Evolutionary conservation across 2,329 filamentous ascomycete genomes (phyloP).

Genomic region (Epichloe sibirici): DNA sequence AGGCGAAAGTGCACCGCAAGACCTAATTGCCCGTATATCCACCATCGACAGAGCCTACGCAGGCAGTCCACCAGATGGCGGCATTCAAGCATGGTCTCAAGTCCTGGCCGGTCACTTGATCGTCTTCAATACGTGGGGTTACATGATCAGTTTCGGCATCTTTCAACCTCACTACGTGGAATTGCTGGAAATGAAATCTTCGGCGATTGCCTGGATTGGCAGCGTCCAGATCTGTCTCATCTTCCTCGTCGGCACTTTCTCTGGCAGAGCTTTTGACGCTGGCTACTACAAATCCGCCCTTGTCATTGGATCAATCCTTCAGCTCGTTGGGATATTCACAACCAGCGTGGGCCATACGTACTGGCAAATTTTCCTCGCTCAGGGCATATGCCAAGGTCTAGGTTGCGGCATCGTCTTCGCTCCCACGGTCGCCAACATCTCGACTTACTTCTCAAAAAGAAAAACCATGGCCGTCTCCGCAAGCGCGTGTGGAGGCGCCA

Average conservation of each 20-base stretch:
- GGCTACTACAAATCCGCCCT: constrained; percentile 26
- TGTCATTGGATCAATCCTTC: constrained; percentile 25
- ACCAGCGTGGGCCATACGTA: constrained; percentile 30
- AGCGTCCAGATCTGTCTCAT: constrained; percentile 33
- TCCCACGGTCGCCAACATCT: constrained; percentile 39
- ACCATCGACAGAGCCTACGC: constrained; percentile 4
- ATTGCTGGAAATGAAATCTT: constrained; percentile 18
- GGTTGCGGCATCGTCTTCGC: constrained; percentile 43
- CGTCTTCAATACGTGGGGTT: constrained; percentile 26
- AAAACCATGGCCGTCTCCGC: constrained; percentile 48
- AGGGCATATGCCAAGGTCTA: constrained; percentile 45
- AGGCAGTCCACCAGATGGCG: constrained; percentile 22
- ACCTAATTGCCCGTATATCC: not conserved
- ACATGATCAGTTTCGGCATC: constrained; percentile 26
- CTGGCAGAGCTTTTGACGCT: constrained; percentile 29
- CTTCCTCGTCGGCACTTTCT: constrained; percentile 27
- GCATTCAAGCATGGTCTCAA: constrained; percentile 25
- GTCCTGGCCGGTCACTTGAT: constrained; percentile 25
- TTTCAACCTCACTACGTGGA: constrained; percentile 27
- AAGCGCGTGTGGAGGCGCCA: constrained; percentile 45
- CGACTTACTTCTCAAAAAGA: constrained; percentile 50
- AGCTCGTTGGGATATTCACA: constrained; percentile 32
- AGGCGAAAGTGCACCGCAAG: not conserved
- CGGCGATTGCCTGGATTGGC: constrained; percentile 36
- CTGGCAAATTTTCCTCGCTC: constrained; percentile 37